Evolutionary conservation across 768 basidiomycete genomes (phyloP).

Genomic region (Kwoniella sp.): DNA sequence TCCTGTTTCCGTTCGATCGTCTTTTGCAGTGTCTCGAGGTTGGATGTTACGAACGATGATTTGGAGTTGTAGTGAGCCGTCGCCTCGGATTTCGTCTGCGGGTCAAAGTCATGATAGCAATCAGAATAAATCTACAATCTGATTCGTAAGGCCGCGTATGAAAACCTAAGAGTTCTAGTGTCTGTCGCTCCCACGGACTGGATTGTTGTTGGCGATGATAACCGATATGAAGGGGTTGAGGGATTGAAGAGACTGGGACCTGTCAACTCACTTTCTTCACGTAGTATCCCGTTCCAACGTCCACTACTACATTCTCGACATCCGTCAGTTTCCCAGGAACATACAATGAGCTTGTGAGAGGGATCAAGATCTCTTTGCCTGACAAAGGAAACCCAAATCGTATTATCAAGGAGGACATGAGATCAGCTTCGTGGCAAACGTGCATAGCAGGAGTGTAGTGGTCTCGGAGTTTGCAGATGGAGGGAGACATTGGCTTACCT

Average conservation of each 20-base stretch:
- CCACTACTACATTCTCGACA: slow-evolving; percentile 83
- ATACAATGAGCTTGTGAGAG: slow-evolving; percentile 90
- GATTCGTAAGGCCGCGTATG: no score
- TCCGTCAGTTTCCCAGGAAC: slow-evolving; percentile 87
- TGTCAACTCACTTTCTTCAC: slow-evolving; percentile 75
- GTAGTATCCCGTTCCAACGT: slow-evolving; percentile 95
- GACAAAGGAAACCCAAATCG: not conserved
- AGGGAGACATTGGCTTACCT: no score
- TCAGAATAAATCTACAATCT: not conserved
- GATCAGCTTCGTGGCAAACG: slow-evolving; percentile 26
- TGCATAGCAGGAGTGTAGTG: no score
- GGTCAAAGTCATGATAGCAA: not conserved
- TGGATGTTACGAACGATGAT: slow-evolving; percentile 75
- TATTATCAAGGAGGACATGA: not conserved
- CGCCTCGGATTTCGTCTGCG: slow-evolving; percentile 77
- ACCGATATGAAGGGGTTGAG: no score
- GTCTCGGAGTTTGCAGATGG: no score
- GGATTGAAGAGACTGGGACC: no score
- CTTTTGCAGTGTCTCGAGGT: slow-evolving; percentile 82
- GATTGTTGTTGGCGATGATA: no score
- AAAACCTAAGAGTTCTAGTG: no score
- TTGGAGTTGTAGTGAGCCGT: slow-evolving; percentile 77
- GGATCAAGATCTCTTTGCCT: slow-evolving; percentile 89
- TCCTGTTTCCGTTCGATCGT: slow-evolving; percentile 90
- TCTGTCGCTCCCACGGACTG: no score